These are phyloP conservation scores for Thalassiosira delicatula DNA, from an alignment of 352 stramenopile species.

Conservation along the genomic window DNA sequence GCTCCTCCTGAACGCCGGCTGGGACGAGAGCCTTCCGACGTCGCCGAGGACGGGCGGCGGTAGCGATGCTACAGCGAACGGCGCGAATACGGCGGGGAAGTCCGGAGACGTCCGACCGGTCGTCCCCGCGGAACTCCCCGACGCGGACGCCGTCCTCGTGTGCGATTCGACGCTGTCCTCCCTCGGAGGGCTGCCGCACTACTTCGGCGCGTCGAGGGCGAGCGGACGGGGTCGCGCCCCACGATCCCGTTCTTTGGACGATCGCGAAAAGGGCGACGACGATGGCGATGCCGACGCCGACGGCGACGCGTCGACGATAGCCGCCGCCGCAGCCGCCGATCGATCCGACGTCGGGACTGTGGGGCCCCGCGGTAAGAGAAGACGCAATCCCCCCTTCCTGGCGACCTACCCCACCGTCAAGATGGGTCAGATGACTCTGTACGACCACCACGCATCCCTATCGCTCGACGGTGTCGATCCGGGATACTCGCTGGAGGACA, in stretches of 20 bases:
- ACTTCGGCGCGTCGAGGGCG: conserved; percentile 53
- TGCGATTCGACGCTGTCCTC: conserved; percentile 76
- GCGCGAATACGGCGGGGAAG: background rate
- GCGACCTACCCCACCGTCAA: conserved; percentile 93
- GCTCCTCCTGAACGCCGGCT: conserved; percentile 78
- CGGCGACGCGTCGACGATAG: background rate
- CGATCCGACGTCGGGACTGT: too few species aligned
- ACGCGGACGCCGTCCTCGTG: conserved; percentile 76
- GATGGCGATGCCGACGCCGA: conserved; percentile 7
- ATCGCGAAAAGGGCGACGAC: background rate
- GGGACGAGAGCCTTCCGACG: conserved; percentile 42
- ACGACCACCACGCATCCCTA: conserved; percentile 92
- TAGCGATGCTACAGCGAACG: background rate
- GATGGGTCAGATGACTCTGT: conserved; percentile 96
- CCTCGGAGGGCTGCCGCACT: conserved; percentile 73
- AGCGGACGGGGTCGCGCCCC: conserved; percentile 25
- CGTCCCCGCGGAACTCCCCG: conserved; percentile 56
- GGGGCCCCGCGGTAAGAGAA: too few species aligned
- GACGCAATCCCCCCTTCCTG: conserved; percentile 91
- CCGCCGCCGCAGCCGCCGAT: conserved; percentile 6
- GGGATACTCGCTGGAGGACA: conserved; percentile 91
- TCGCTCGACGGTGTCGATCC: conserved; percentile 89
- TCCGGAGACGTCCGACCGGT: background rate
- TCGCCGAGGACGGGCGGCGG: background rate
- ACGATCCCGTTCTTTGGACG: conserved; percentile 8